Conservation (phyloP, 2,329 filamentous ascomycete genomes). For the Akanthomyces muscarius region DNA sequence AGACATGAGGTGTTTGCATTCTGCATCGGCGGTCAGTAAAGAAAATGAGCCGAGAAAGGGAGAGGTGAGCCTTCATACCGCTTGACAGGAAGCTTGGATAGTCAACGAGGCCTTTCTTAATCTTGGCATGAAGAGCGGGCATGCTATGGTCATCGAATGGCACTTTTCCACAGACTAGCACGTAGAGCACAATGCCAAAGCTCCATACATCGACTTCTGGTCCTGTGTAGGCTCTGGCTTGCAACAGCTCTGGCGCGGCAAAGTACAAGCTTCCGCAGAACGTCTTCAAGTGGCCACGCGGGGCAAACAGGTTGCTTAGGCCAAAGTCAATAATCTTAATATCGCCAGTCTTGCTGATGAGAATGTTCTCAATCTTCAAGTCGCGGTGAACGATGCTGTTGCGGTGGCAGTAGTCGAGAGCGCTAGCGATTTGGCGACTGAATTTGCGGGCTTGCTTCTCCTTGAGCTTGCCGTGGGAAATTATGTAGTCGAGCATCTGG, state of each 20-base stretch:
- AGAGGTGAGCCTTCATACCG: slow-evolving; percentile 52
- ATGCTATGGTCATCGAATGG: slow-evolving; percentile 99
- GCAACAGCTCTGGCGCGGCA: slow-evolving; percentile 88
- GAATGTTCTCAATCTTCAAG: slow-evolving; percentile 97
- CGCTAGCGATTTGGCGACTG: slow-evolving; percentile 92
- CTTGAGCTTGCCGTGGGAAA: slow-evolving; percentile 94
- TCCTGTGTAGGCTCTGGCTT: slow-evolving; percentile 90
- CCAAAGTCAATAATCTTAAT: slow-evolving; percentile 99
- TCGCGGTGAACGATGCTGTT: slow-evolving; percentile 98
- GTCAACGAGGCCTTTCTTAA: slow-evolving; percentile 94
- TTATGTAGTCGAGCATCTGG: slow-evolving; percentile 99
- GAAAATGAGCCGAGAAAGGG: not conserved
- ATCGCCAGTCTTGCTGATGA: slow-evolving; percentile 97
- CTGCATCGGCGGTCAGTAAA: slow-evolving; percentile 41
- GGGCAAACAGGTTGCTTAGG: slow-evolving; percentile 91
- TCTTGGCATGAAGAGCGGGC: slow-evolving; percentile 96
- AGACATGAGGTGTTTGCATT: slow-evolving; percentile 89
- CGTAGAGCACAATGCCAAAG: slow-evolving; percentile 96
- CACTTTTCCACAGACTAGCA: slow-evolving; percentile 94
- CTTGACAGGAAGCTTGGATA: slow-evolving; percentile 90
- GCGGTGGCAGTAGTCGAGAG: slow-evolving; percentile 93
- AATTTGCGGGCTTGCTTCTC: slow-evolving; percentile 98
- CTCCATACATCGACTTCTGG: slow-evolving; percentile 98
- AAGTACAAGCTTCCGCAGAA: slow-evolving; percentile 98
- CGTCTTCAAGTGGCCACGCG: slow-evolving; percentile 80